A percentile compares a stretch with the other conserved stretches of the same genome.
phyloP scores from a whole-genome alignment of 2,329 filamentous ascomycete species.

The Talaromyces sp. region DNA sequence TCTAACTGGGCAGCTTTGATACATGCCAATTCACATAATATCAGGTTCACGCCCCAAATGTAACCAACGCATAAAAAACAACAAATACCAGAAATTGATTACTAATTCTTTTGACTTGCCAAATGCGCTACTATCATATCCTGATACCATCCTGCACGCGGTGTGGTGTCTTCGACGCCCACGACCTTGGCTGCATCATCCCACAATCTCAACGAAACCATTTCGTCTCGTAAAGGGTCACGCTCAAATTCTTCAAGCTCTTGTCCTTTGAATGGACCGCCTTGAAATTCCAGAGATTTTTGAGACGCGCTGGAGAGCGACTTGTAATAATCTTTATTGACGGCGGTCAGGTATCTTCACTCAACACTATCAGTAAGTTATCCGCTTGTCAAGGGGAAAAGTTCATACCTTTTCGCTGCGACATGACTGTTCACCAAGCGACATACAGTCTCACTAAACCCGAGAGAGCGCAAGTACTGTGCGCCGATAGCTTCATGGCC shows the following conservation, averaged over 20 bases:
- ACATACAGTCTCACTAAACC: constrained; percentile 32
- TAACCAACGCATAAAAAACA: neutral
- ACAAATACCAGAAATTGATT: neutral
- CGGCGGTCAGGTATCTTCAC: constrained; percentile 31
- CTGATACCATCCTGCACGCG: constrained; percentile 21
- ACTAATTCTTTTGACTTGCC: neutral
- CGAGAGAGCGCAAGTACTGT: constrained; percentile 26
- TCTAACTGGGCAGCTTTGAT: too few species aligned
- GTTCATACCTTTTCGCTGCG: constrained; percentile 27
- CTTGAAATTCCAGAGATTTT: constrained; percentile 32
- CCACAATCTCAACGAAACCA: constrained; percentile 32
- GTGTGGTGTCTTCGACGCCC: constrained; percentile 19
- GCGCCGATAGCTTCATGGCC: constrained; percentile 36
- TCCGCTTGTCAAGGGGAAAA: neutral
- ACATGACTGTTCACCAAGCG: constrained; percentile 35
- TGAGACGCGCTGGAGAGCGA: constrained; percentile 32
- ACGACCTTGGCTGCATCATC: constrained; percentile 33
- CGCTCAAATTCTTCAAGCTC: constrained; percentile 24
- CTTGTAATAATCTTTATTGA: constrained; percentile 27
- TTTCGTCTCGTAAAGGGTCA: constrained; percentile 28
- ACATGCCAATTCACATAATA: neutral
- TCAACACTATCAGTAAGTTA: neutral
- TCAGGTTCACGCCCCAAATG: neutral
- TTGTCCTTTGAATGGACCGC: constrained; percentile 27
- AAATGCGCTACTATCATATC: constrained; percentile 23